Base-by-base conservation (phyloP, 225 moss, liverwort and hornwort species). In the Polytrichum commune region DNA sequence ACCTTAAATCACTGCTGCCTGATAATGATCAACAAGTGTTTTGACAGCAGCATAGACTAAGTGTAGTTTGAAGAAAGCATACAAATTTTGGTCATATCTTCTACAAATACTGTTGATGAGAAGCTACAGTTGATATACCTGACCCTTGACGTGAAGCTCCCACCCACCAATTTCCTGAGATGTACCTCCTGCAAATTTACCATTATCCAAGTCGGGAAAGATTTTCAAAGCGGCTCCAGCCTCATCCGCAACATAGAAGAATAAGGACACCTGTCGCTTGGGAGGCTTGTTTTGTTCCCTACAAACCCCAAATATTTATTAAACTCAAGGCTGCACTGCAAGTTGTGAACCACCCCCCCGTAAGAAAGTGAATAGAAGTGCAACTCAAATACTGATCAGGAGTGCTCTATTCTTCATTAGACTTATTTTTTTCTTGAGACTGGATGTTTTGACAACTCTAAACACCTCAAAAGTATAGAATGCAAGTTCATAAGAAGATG, bases 231-330 rank as follows among this genome's bases (percentile, higher is more conserved):
- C n/a, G 62, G 75, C 73, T 60, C 85, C 86, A 56, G 76, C 79
- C 73, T 98, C 98, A 75, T 95, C 91, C 54, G 90, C 90, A 72
- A 98, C 61, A 69, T 98, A 98, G 83, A 95, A 95, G 62, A 98
- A 90, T 27, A 98, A 78, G 38, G 95, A 90, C 27, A 83, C 85
- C 81, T 87, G 76, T 73, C 77, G 82, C 67, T 62, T 69, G 78
- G 86, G 74, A 70, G 60, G 53, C 75, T 82, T 57, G 32, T 24
- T 77, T 71, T 80, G 74, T 67, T 75, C 80, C 55, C 90, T 90
- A 62, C 60, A 91, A 69, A 71, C 55, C 70, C 35, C 65, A 71
- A 56, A 53, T 4, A 46, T 46, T 16, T 46, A 3, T 46, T 46
- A 46, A 46, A 46, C 46, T 46, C 13, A 46, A 46, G 16, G 16